These are phyloP conservation scores for Colletotrichum sp. DNA, from an alignment of 2,329 filamentous ascomycete genomes.

Conservation along the genomic window DNA sequence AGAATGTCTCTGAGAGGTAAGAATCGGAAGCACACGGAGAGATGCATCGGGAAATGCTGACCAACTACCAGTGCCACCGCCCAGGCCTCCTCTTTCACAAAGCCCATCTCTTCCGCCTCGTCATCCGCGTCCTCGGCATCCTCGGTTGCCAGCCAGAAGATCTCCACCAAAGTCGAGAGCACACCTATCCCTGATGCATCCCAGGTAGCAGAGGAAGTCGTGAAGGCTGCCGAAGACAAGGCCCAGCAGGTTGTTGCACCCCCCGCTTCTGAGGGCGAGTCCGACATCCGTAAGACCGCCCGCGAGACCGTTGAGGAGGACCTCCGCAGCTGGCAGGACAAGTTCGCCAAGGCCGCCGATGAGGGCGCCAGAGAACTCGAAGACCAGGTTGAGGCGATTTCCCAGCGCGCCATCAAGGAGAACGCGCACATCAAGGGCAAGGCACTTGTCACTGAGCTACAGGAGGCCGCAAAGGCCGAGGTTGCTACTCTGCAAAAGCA, in stretches of 20 bases:
- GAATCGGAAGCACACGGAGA: neutral
- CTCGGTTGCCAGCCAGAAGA: slow-evolving; percentile 25
- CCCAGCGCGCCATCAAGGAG: slow-evolving; percentile 60
- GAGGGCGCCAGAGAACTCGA: slow-evolving; percentile 81
- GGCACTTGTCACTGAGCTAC: slow-evolving; percentile 70
- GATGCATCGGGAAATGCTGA: accelerated
- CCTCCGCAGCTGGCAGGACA: slow-evolving; percentile 83
- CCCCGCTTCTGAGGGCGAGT: slow-evolving; percentile 50
- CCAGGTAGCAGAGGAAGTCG: slow-evolving; percentile 16
- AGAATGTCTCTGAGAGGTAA: slow-evolving; percentile 38
- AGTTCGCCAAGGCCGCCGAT: slow-evolving; percentile 84
- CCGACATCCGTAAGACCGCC: slow-evolving; percentile 61
- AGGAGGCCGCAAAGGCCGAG: slow-evolving; percentile 69
- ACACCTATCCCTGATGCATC: slow-evolving; percentile 20
- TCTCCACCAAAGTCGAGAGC: slow-evolving; percentile 17
- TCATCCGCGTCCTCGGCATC: slow-evolving; percentile 24
- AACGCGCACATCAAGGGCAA: slow-evolving; percentile 71
- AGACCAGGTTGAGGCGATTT: slow-evolving; percentile 65
- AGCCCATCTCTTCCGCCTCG: slow-evolving; percentile 34
- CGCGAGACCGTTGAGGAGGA: slow-evolving; percentile 78
- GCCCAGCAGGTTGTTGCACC: slow-evolving; percentile 46
- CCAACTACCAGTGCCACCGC: slow-evolving; percentile 9
- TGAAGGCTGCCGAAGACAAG: slow-evolving; percentile 11
- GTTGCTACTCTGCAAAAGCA: slow-evolving; percentile 69
- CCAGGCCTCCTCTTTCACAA: slow-evolving; percentile 47